Evolutionary conservation across 2,329 filamentous ascomycete genomes (phyloP).

Genomic region (Aspergillus sp.): DNA sequence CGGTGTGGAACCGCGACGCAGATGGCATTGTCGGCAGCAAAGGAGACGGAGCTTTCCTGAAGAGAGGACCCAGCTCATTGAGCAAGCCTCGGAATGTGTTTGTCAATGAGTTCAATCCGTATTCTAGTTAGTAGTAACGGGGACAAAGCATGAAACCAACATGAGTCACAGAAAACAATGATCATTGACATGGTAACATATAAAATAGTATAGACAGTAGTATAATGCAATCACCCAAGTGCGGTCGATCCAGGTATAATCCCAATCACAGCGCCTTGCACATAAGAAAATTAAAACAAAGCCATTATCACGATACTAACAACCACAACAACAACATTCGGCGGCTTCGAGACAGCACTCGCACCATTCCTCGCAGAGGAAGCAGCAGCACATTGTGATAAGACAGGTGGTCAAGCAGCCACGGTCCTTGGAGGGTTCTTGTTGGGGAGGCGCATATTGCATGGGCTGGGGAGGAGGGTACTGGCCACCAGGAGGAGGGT

Average conservation of each 20-base stretch:
- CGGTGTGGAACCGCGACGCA: slow-evolving; percentile 34
- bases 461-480: slow-evolving; percentile 16
- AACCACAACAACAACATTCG: slow-evolving; percentile 24
- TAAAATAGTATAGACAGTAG: background rate
- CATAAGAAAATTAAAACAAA: background rate
- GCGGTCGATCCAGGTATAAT: background rate
- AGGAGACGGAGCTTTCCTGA: slow-evolving; percentile 38
- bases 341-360: slow-evolving; percentile 23
- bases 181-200: background rate
- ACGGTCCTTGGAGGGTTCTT: slow-evolving; percentile 19
- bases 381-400: slow-evolving; percentile 25
- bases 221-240: background rate
- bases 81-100: slow-evolving; percentile 16
- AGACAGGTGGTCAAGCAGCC: slow-evolving; percentile 23
- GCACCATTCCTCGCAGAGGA: slow-evolving; percentile 24
- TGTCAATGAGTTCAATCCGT: slow-evolving; percentile 20
- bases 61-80: slow-evolving; percentile 35
- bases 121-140: background rate
- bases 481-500: slow-evolving; percentile 15
- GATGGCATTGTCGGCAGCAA: slow-evolving; percentile 32
- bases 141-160: too few species aligned
- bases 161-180: background rate
- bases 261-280: background rate
- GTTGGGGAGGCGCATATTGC: slow-evolving; percentile 21
- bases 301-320: slow-evolving; percentile 1